Base-by-base conservation (phyloP, 2,329 filamentous ascomycete genomes). In the Claviceps sp. region DNA sequence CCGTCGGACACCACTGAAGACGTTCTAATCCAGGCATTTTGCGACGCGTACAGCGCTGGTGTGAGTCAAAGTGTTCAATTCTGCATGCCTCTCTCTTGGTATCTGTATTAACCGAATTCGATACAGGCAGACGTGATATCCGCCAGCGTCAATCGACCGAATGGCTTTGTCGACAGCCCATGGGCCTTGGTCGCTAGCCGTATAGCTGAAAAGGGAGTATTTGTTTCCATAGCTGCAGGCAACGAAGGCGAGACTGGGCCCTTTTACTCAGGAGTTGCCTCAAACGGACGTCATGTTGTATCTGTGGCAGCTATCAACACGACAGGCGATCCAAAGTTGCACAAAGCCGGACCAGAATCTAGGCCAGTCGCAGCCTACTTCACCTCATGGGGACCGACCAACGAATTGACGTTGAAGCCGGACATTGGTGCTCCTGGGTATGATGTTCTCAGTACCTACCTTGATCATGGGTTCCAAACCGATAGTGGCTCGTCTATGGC, bases 401-500 rank as follows among this genome's bases (percentile, higher is more conserved):
- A 73, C 54, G 74, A 78, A 51, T 64, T 77, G 3, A 63, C 71
- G 30, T 63, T 77, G 50, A 77, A 76, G 57, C 74, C 75, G 4
- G 71, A 78, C 47, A 63, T 78, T 48, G 69, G 70, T 14, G 70
- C 72, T 0, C 74, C 75, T 1, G 75, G 76, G 13, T 70, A 69
- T 48, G 63, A 70, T 34, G 76, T 80, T 47, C 65, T 75, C 51
- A 76, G 72, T 44, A 78, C 75, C 2, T 72, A 70, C 45, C 67
- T 70, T 1, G 62, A 70, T 24, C 64, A 65, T 24, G 57, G 54
- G 9, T 80, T 76, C 55, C 68, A 68, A 14, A 64, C 73, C 6
- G 63, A 74, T 51, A 73, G 69, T 45, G 77, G 77, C 45, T 80
- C 78, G 0, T 78, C 74, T 1, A 79, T 81, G 77, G 72, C 76